phyloP scores from a whole-genome alignment of 2,329 filamentous ascomycete species.

The Diaporthe ampelina region DNA sequence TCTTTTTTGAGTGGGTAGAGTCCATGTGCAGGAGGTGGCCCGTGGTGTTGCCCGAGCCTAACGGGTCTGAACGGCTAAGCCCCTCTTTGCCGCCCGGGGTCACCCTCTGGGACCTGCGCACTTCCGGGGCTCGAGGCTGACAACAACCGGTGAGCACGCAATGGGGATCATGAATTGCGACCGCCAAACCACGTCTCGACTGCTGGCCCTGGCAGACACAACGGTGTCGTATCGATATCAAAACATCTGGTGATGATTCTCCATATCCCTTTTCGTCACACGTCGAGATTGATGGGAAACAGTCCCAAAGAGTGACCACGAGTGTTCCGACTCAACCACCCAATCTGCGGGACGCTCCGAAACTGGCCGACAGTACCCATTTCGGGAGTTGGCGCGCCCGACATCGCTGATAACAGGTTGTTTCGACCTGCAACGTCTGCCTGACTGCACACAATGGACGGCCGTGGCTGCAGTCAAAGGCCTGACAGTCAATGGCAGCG shows the following conservation, averaged over 20 bases:
- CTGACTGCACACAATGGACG: background rate
- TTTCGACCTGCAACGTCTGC: background rate
- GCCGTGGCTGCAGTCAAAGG: background rate
- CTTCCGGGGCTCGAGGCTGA: background rate
- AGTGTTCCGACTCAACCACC: constrained; percentile 1
- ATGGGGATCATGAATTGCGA: constrained; percentile 25
- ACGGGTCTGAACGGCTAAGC: constrained; percentile 21
- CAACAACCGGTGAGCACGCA: constrained; percentile 27
- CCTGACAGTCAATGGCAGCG: background rate
- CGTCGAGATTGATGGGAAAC: background rate
- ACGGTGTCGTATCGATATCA: background rate
- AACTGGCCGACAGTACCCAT: constrained; percentile 41
- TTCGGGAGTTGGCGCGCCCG: constrained; percentile 34
- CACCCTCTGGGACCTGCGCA: constrained; percentile 12
- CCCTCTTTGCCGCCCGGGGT: constrained; percentile 23
- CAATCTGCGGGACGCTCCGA: constrained; percentile 18
- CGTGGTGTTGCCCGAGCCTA: constrained; percentile 10
- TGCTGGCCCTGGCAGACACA: constrained; percentile 1
- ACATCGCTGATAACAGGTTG: constrained; percentile 37
- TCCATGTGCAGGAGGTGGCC: background rate
- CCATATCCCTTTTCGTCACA: background rate
- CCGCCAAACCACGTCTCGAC: background rate
- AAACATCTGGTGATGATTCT: constrained; percentile 32
- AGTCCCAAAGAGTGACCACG: background rate
- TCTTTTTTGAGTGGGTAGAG: background rate